phyloP scores from a whole-genome alignment of 1,284 basidiomycete genomes.

The Golubevia sp. region DNA sequence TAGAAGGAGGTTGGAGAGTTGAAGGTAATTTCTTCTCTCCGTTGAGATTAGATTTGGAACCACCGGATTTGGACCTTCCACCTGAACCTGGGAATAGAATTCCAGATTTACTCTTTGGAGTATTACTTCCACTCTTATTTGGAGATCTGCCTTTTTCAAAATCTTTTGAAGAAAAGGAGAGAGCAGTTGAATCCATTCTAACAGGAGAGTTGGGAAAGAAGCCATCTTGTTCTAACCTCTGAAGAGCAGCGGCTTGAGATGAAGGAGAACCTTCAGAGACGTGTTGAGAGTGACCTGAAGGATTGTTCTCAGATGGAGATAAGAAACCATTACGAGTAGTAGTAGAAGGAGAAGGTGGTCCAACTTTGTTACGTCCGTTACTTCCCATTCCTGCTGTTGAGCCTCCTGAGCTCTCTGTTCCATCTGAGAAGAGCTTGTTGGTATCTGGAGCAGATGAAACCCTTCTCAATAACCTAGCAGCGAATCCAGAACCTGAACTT shows the following conservation, averaged over 20 bases:
- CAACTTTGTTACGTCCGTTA: constrained; percentile 35
- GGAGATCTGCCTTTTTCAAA: constrained; percentile 32
- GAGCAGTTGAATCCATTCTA: constrained; percentile 49
- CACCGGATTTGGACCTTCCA: constrained; percentile 23
- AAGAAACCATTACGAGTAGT: constrained; percentile 77
- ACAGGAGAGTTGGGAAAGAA: constrained; percentile 49
- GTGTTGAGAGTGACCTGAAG: constrained; percentile 62
- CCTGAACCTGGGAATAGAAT: constrained; percentile 38
- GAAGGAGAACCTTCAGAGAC: neutral
- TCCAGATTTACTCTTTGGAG: constrained; percentile 25
- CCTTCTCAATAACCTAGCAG: constrained; percentile 83
- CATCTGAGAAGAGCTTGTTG: constrained; percentile 77
- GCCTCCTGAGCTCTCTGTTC: constrained; percentile 19
- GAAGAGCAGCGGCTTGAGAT: neutral
- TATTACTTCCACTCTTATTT: constrained; percentile 15
- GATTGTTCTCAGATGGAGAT: constrained; percentile 66
- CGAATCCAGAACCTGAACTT: constrained; percentile 43
- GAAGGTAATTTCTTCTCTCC: neutral
- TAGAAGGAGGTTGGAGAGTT: neutral
- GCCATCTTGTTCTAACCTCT: constrained; percentile 9
- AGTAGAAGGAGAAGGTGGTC: constrained; percentile 61
- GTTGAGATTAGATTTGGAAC: neutral
- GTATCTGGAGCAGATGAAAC: constrained; percentile 96
- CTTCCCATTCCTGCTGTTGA: neutral
- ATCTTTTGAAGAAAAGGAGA: constrained; percentile 51